These are phyloP conservation scores for Entomortierella beljakovae DNA, from an alignment of 192 early-diverging fungal genomes.

Conservation along the genomic window DNA sequence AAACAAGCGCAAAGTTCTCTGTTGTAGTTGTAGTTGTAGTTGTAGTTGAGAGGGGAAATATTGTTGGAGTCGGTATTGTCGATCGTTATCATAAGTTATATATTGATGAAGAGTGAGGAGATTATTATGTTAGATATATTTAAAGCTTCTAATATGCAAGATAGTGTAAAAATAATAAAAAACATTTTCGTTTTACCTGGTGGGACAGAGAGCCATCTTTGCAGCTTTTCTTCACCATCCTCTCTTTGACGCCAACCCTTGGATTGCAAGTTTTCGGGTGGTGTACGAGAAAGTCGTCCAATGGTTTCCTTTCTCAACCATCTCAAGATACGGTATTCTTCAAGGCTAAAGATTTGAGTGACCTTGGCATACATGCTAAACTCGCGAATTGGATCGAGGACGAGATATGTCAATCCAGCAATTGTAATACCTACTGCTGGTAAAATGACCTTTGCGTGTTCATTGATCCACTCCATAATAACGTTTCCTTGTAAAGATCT, in stretches of 20 bases:
- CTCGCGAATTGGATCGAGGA: slow-evolving; percentile 93
- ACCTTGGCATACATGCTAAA: slow-evolving; percentile 91
- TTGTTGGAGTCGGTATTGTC: too few species aligned
- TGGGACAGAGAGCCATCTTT: slow-evolving; percentile 65
- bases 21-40: not conserved
- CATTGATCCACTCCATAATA: slow-evolving; percentile 40
- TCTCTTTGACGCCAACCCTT: slow-evolving; percentile 68
- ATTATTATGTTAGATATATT: slow-evolving; percentile 1
- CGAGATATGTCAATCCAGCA: slow-evolving; percentile 80
- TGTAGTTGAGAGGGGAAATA: too few species aligned
- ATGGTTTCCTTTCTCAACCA: slow-evolving; percentile 70
- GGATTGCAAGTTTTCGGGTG: slow-evolving; percentile 29
- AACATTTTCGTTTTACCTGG: slow-evolving; percentile 52
- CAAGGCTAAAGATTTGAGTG: slow-evolving; percentile 82
- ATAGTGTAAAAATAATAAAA: not conserved
- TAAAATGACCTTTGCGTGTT: slow-evolving; percentile 33
- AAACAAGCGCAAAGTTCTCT: slow-evolving; percentile 89
- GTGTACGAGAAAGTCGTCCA: slow-evolving; percentile 48
- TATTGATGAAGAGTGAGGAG: too few species aligned
- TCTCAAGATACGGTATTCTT: slow-evolving; percentile 66
- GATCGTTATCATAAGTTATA: too few species aligned
- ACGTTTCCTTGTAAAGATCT: slow-evolving; percentile 54
- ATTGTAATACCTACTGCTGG: slow-evolving; percentile 57
- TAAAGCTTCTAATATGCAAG: not conserved
- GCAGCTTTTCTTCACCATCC: slow-evolving; percentile 64